Conservation (phyloP, 345 rosid genomes). For the Eucalyptus viminalis region DNA sequence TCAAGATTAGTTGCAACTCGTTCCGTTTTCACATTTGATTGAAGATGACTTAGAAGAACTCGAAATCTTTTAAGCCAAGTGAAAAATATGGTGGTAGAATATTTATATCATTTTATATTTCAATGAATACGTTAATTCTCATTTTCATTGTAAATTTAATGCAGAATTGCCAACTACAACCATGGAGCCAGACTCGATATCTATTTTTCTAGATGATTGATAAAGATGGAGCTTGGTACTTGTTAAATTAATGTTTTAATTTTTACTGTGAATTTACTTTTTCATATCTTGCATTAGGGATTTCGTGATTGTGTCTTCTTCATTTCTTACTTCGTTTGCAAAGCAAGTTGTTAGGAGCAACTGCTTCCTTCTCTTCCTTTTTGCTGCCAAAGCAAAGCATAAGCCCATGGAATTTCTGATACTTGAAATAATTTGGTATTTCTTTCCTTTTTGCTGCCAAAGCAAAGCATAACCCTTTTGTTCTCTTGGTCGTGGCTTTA, state of each 20-base stretch:
- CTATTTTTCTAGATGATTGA: neutral
- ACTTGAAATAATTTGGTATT: neutral
- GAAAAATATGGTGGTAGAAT: neutral
- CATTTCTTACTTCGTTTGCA: neutral
- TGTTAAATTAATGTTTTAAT: neutral
- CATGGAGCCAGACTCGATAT: neutral
- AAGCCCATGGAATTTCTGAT: neutral
- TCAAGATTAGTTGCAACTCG: rapidly evolving
- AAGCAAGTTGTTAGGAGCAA: neutral
- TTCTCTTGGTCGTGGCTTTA: neutral
- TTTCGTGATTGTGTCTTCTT: neutral
- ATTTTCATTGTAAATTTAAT: no score
- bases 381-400: neutral
- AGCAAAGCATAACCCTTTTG: neutral
- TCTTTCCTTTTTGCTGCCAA: neutral
- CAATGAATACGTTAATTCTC: neutral
- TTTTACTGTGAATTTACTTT: neutral
- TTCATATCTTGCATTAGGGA: neutral
- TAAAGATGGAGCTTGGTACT: neutral
- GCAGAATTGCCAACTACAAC: neutral
- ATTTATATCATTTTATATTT: no score
- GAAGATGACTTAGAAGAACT: neutral
- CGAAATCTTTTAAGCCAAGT: rapidly evolving
- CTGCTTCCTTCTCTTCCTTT: neutral
- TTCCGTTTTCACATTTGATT: no score